Percentiles rank a stretch among this genome's conserved stretches.
Conservation (phyloP, 2,329 filamentous ascomycete genomes). For the Teratosphaeria pseudoeucalypti region DNA sequence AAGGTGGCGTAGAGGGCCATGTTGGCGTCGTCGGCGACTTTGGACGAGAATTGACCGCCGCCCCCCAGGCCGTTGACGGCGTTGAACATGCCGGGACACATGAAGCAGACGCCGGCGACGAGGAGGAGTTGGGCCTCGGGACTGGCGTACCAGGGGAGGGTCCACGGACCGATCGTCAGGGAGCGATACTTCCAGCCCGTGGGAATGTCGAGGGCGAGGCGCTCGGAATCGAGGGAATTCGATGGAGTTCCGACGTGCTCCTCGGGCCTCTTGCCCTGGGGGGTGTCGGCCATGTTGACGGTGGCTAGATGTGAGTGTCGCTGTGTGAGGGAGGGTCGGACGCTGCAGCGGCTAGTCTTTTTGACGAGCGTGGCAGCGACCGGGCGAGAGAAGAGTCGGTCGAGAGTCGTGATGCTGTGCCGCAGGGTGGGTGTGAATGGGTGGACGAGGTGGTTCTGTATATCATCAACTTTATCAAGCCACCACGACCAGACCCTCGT, state of each 20-base stretch:
- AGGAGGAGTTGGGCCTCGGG: constrained; percentile 39
- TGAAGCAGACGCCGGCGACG: constrained; percentile 43
- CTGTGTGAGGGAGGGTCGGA: neutral
- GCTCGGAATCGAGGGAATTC: constrained; percentile 5
- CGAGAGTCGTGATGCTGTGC: neutral
- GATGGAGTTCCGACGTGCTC: constrained; percentile 4
- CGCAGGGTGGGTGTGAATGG: neutral
- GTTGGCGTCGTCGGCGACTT: constrained; percentile 53
- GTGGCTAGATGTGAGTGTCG: neutral
- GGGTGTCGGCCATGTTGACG: neutral
- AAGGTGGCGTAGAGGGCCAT: constrained; percentile 65
- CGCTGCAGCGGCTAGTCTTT: neutral
- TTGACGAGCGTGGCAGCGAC: neutral
- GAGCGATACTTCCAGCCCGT: constrained; percentile 40
- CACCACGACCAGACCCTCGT: neutral
- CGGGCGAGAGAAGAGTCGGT: neutral
- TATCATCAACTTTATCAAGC: neutral
- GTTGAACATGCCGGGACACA: constrained; percentile 47
- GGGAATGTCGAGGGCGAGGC: constrained; percentile 24
- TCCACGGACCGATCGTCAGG: constrained; percentile 30
- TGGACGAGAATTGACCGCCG: constrained; percentile 37
- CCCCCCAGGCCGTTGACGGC: constrained; percentile 42
- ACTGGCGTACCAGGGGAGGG: constrained; percentile 40
- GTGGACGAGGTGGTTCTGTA: neutral
- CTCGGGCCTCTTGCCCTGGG: constrained; percentile 1